phyloP scores from a whole-genome alignment of 2,329 filamentous ascomycete genomes.

The Cercospora citrullina region DNA sequence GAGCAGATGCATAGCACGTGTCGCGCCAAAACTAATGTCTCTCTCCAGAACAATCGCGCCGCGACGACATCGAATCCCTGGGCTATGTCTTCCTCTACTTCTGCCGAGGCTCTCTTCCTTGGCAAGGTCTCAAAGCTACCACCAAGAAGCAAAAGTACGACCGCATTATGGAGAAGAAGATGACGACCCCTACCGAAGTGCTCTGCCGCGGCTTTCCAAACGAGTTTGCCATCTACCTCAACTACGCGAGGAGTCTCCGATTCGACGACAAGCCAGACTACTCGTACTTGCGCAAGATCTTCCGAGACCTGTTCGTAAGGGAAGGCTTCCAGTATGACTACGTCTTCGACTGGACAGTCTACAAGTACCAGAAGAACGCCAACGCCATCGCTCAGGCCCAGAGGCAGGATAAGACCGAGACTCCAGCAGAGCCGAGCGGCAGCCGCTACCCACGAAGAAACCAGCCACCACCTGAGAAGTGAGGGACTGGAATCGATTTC shows the following conservation, averaged over 20 bases:
- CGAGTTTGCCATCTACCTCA: conserved; percentile 98
- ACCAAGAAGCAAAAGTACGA: conserved; percentile 25
- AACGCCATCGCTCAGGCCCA: conserved; percentile 84
- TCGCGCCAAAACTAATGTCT: conserved; percentile 18
- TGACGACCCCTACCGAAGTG: conserved; percentile 8
- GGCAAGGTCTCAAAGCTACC: conserved; percentile 30
- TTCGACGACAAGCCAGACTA: conserved; percentile 99
- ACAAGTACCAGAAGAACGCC: conserved; percentile 99
- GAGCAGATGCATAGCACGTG: conserved; percentile 26
- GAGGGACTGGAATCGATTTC: neutral
- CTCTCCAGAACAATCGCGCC: conserved; percentile 31
- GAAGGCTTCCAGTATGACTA: conserved; percentile 99
- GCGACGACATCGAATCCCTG: conserved; percentile 35
- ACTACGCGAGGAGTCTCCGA: conserved; percentile 96
- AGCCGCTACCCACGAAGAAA: neutral
- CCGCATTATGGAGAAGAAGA: conserved; percentile 31
- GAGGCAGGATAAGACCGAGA: conserved; percentile 12
- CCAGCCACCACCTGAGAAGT: neutral
- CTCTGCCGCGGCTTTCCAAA: conserved; percentile 99
- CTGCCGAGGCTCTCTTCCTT: conserved; percentile 32
- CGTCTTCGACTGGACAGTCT: conserved; percentile 99
- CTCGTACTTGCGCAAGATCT: conserved; percentile 99
- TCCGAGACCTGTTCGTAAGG: conserved; percentile 97
- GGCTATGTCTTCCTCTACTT: conserved; percentile 36
- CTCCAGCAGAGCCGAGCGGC: neutral